Base-by-base conservation (phyloP, 2,329 filamentous ascomycete genomes). In the Chlorencoelia australis region DNA sequence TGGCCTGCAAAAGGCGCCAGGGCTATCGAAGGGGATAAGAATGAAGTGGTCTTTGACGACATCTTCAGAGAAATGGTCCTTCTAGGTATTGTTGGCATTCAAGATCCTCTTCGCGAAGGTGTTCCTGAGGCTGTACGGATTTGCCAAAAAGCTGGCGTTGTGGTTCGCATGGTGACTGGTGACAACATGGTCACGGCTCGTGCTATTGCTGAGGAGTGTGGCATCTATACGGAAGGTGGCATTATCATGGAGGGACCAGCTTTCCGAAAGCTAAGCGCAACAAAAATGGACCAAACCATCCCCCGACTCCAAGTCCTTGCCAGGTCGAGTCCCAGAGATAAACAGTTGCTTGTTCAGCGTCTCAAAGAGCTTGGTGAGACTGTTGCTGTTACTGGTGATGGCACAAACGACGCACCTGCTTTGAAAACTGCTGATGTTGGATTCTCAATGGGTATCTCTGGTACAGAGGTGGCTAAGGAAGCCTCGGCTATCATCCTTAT, bases 31-130 rank as follows among this genome's bases (percentile, higher is more conserved):
- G 77, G 81, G 41, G 75, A 82, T 7, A 54, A 53, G 6, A 69
- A 67, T 15, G 69, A 79, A 40, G 77, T 73, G 13, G 64, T 76
- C 4, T 82, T 88, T 41, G 71, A 78, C 11, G 72, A 76, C 40
- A 57, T 88, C 2, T 82, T 85, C 57, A 68, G 70, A 34, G 68
- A 82, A 36, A 84, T 89, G 73, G 76, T 71, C 4, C 82, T 86
- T 62, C 61, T 86, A 46, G 75, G 76, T 13, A 65, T 84, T 26
- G 77, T 82, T 32, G 81, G 80, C 48, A 85, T 86, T 51, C 79
- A 84, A 53, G 81, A 86, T 56, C 81, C 81, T 21, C 71, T 85
- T 13, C 67, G 81, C 38, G 67, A 71, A 5, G 78, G 79, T 46
- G 81, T 85, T 15, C 67, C 73, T 10, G 69, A 74, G 31, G 80